phyloP scores from a whole-genome alignment of 2,329 filamentous ascomycete genomes.

The Neonectria magnoliae region DNA sequence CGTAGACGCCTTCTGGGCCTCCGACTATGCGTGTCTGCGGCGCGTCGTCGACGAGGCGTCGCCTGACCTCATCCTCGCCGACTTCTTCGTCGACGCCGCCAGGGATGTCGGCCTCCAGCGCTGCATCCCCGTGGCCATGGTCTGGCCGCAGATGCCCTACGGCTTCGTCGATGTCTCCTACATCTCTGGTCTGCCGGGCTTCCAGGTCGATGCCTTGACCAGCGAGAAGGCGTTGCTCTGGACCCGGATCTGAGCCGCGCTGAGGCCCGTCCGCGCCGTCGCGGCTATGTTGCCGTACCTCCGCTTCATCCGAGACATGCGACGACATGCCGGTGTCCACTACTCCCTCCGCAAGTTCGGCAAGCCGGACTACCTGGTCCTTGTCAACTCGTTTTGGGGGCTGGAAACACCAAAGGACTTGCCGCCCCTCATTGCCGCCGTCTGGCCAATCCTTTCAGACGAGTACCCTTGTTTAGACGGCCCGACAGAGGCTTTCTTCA shows the following conservation, averaged over 20 bases:
- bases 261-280: constrained; percentile 44
- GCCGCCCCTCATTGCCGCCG: constrained; percentile 35
- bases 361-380: constrained; percentile 52
- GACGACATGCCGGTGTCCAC: constrained; percentile 43
- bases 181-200: constrained; percentile 52
- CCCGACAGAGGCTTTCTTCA: background rate
- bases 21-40: background rate
- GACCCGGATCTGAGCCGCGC: constrained; percentile 48
- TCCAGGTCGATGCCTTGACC: constrained; percentile 51
- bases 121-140: no score
- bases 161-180: constrained; percentile 49
- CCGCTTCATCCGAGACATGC: constrained; percentile 46
- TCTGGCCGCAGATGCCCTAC: constrained; percentile 52
- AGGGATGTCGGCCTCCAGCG: no score
- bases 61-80: background rate
- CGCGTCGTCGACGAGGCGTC: background rate
- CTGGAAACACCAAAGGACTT: constrained; percentile 53
- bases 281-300: constrained; percentile 41
- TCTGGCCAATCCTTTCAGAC: background rate
- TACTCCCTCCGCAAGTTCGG: constrained; percentile 39
- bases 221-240: constrained; percentile 51
- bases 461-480: background rate
- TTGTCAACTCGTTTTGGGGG: constrained; percentile 56
- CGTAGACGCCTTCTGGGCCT: background rate
- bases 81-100: background rate